Evolutionary conservation across 805 yeast genomes (phyloP).

Genomic region (Yarrowia porcina): DNA sequence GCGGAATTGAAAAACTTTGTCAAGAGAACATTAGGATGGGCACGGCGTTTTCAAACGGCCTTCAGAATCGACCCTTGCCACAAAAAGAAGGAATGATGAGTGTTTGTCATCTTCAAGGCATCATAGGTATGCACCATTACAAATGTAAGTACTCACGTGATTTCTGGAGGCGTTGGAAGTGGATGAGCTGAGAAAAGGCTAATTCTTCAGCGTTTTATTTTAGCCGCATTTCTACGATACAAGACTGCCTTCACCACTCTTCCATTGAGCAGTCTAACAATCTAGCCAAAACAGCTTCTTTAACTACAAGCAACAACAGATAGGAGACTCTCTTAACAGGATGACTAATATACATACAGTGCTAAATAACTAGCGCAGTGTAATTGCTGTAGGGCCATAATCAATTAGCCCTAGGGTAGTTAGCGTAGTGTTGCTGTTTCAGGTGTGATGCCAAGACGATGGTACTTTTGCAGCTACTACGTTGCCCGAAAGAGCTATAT

Average conservation of each 20-base stretch:
- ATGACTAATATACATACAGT: no score
- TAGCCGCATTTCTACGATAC: background rate
- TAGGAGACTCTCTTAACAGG: no score
- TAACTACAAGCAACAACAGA: no score
- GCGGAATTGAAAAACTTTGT: background rate
- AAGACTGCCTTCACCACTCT: background rate
- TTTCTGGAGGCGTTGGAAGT: background rate
- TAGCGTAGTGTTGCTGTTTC: no score
- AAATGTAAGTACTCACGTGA: background rate
- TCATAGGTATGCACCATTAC: no score
- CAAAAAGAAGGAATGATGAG: background rate
- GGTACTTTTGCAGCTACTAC: background rate
- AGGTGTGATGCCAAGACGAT: background rate
- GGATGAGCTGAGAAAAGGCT: background rate
- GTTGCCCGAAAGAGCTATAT: background rate
- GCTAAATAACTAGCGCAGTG: no score
- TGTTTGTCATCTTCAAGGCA: background rate
- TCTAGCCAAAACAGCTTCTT: no score
- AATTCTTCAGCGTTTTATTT: background rate
- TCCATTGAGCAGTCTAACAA: no score
- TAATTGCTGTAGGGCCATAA: no score
- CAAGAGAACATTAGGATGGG: background rate
- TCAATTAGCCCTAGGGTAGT: no score
- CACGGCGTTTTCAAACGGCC: background rate
- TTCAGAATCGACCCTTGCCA: background rate